Percentiles rank a stretch among this genome's conserved stretches.
phyloP scores from a whole-genome alignment of 352 stramenopile genomes.

The Pythium phragmitis region DNA sequence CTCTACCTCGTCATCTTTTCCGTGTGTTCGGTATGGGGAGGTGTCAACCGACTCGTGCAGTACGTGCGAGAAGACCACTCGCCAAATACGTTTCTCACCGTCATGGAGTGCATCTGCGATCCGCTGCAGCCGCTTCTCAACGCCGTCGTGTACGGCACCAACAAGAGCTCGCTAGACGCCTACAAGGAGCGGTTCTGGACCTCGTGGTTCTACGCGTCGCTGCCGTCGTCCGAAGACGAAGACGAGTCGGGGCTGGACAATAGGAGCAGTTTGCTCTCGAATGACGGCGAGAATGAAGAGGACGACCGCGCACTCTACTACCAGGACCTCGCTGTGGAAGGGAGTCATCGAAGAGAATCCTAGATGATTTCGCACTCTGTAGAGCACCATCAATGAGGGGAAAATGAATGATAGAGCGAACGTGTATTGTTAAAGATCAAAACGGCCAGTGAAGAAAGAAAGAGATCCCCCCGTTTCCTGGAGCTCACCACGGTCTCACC shows the following conservation, averaged over 20 bases:
- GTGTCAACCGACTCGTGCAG: slow-evolving; percentile 67
- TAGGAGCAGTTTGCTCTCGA: slow-evolving; percentile 32
- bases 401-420: not conserved
- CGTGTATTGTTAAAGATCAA: slow-evolving; percentile 4
- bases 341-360: not conserved
- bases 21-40: slow-evolving; percentile 71
- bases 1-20: slow-evolving; percentile 74
- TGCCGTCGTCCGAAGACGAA: slow-evolving; percentile 61
- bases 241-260: slow-evolving; percentile 60
- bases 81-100: slow-evolving; percentile 50
- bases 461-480: not conserved
- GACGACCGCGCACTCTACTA: slow-evolving; percentile 30
- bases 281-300: slow-evolving; percentile 29
- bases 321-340: slow-evolving; percentile 16
- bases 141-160: slow-evolving; percentile 65
- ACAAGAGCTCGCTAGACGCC: slow-evolving; percentile 66
- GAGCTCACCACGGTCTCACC: not conserved
- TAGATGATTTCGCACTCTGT: no score
- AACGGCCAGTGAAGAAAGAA: not conserved
- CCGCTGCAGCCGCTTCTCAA: slow-evolving; percentile 71
- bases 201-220: slow-evolving; percentile 59
- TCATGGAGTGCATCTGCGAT: slow-evolving; percentile 74
- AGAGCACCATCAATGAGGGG: no score
- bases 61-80: slow-evolving; percentile 43
- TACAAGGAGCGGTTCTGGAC: slow-evolving; percentile 71